Conservation (phyloP, 75 land plant genomes). For the Picea glauca region DNA sequence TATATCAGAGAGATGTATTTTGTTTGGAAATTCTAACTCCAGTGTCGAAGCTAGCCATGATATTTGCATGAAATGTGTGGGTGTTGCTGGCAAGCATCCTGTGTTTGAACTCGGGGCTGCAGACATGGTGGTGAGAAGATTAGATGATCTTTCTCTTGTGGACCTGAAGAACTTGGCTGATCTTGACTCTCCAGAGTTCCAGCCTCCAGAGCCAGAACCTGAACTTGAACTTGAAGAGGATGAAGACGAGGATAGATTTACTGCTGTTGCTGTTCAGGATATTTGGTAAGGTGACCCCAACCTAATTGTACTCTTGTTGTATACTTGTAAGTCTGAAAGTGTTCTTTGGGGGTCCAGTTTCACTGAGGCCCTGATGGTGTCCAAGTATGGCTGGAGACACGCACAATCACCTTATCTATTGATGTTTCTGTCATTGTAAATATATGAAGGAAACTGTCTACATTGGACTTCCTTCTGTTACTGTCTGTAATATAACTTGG, state of each 20-base stretch:
- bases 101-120: constrained; percentile 89
- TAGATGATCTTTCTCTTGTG: constrained; percentile 78
- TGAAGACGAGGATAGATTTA: constrained; percentile 4
- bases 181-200: constrained; percentile 74
- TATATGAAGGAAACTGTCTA: constrained; percentile 6
- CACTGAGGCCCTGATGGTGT: not conserved
- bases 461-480: constrained; percentile 4
- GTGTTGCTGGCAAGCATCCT: constrained; percentile 92
- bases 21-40: constrained; percentile 90
- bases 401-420: not conserved
- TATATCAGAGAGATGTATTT: constrained; percentile 85
- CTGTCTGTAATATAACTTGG: constrained; percentile 2
- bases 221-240: constrained; percentile 67
- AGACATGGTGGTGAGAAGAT: constrained; percentile 71
- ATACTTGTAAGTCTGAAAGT: not conserved
- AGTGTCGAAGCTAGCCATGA: constrained; percentile 97
- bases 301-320: not conserved
- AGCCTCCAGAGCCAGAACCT: constrained; percentile 55
- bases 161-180: constrained; percentile 94
- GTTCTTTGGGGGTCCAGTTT: not conserved
- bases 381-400: not conserved
- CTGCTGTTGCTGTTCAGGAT: constrained; percentile 38
- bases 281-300: not conserved
- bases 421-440: constrained; percentile 9
- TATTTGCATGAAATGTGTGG: constrained; percentile 93